Evolutionary conservation across 2,329 filamentous ascomycete species (phyloP), one percentile per base, ranked within the genome.

Genomic region (Aureobasidium uvarum): DNA sequence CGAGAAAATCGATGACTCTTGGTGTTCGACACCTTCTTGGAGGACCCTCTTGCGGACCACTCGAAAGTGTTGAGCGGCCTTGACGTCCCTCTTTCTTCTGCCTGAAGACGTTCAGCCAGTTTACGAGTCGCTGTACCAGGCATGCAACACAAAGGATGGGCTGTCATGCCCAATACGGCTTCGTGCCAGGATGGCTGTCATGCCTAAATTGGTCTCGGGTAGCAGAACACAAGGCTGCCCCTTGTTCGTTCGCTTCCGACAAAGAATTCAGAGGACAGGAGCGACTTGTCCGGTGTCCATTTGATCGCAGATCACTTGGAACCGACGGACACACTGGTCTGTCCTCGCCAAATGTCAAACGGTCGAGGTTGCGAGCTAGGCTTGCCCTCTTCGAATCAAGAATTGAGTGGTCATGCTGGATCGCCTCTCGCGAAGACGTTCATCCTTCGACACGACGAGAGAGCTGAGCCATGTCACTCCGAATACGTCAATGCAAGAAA

Each of bases 21-120:
- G 56, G 41, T 36, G 31, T 25, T 48, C 56, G n/a, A 59, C 18
- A 14, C 6, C 56, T 48, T 59, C 56, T 36, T 48, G 41, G 56
- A 59, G 56, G 56, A 59, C 56, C 56, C 41, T 58, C 51, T 43
- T 45, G 54, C 23, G 54, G 54, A 58, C 38, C 38, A 58, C 54
- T 31, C 54, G 54, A 58, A 58, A 20, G 20, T 25, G 2, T 28
- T 43, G 54, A 41, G 25, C 25, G 18, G 18, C 56, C 41, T 36
- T 36, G 41, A 39, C 38, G 54, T 31, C 38, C 39, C 25, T 46
- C 10, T 59, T 59, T 46, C 41, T 59, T 25, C 43, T 43, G 54
- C 20, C 54, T 43, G 54, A 31, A 58, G 54, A 58, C 38, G 38
- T 58, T 33, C 54, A 58, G 38, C 3, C 36, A n/a, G 54, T 43